Conservation (phyloP, 1,139 yeast species). For the Geotrichum aggregatum region DNA sequence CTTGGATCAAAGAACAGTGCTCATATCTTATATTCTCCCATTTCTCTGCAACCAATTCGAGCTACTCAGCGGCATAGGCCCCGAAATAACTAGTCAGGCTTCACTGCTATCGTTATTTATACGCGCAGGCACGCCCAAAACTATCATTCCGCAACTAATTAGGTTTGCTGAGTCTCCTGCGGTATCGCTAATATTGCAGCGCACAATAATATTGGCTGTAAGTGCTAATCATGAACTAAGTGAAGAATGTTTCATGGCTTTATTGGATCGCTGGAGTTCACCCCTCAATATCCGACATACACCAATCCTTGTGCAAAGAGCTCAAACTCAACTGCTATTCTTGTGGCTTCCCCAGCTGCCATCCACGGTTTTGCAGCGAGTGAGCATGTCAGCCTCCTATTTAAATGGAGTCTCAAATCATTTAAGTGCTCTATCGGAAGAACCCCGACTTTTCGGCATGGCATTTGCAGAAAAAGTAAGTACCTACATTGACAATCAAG, state of each 20-base stretch:
- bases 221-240: not conserved
- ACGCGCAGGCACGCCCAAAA: not conserved
- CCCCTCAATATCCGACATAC: slow-evolving; percentile 24
- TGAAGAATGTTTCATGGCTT: slow-evolving; percentile 21
- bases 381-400: slow-evolving; percentile 39
- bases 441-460: slow-evolving; percentile 46
- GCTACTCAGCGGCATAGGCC: not conserved
- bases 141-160: slow-evolving; percentile 7
- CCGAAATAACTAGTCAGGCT: not conserved
- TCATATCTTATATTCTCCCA: slow-evolving; percentile 15
- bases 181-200: slow-evolving; percentile 1
- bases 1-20: slow-evolving; percentile 10
- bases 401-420: slow-evolving; percentile 46
- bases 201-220: slow-evolving; percentile 5
- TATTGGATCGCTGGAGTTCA: slow-evolving; percentile 30
- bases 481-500: slow-evolving; percentile 34
- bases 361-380: slow-evolving; percentile 26
- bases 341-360: slow-evolving; percentile 30
- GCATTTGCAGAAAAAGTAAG: slow-evolving; percentile 48
- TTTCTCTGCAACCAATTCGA: slow-evolving; percentile 4
- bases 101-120: slow-evolving; percentile 1
- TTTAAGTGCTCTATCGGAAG: slow-evolving; percentile 45
- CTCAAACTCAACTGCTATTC: slow-evolving; percentile 31
- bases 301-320: slow-evolving; percentile 28
- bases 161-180: slow-evolving; percentile 9